Conservation (phyloP, 2,329 filamentous ascomycete genomes). For the Curvularia eragrostidis region DNA sequence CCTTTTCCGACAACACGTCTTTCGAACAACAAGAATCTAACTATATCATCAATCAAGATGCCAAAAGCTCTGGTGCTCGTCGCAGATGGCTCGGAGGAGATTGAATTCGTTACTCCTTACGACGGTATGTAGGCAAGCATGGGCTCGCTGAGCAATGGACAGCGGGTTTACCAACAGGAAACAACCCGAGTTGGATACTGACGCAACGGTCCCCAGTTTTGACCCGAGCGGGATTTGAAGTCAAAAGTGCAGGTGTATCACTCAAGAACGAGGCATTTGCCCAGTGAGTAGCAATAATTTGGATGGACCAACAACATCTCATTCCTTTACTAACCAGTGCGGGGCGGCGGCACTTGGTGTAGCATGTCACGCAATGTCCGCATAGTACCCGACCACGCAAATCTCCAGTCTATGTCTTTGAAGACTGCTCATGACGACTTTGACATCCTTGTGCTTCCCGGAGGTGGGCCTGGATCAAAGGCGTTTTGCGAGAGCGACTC, state of each 20-base stretch:
- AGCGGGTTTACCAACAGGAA: not conserved
- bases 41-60: slow-evolving; percentile 22
- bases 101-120: slow-evolving; percentile 52
- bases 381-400: slow-evolving; percentile 45
- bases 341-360: not conserved
- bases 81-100: slow-evolving; percentile 51
- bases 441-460: slow-evolving; percentile 49
- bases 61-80: slow-evolving; percentile 49
- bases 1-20: not conserved
- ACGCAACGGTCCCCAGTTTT: slow-evolving; percentile 35
- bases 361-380: slow-evolving; percentile 50
- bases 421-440: slow-evolving; percentile 25
- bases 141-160: no score
- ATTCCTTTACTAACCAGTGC: not conserved
- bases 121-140: slow-evolving; percentile 38
- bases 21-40: not conserved
- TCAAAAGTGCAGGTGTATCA: slow-evolving; percentile 46
- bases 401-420: slow-evolving; percentile 25
- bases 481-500: slow-evolving; percentile 36
- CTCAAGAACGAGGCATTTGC: slow-evolving; percentile 42
- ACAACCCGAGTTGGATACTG: not conserved
- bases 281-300: slow-evolving; percentile 29
- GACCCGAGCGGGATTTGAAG: slow-evolving; percentile 48
- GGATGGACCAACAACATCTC: not conserved
- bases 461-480: slow-evolving; percentile 48